phyloP scores from a whole-genome alignment of 1,284 basidiomycete genomes.

The Malassezia slooffiae region DNA sequence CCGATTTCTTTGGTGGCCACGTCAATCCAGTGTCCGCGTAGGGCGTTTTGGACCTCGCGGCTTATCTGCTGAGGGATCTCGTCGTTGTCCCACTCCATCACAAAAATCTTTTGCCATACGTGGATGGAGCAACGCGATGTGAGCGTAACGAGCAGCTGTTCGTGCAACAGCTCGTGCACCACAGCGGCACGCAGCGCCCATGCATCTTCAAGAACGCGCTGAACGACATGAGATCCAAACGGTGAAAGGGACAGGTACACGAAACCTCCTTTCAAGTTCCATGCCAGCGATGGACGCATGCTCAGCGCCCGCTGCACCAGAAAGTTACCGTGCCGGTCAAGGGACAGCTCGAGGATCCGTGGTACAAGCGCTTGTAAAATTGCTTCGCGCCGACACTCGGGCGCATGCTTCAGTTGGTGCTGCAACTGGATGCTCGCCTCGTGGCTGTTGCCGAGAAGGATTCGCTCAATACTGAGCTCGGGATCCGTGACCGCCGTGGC shows the following conservation, averaged over 20 bases:
- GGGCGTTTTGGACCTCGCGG: conserved; percentile 21
- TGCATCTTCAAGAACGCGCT: conserved; percentile 25
- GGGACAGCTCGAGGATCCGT: conserved; percentile 19
- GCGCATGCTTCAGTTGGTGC: conserved; percentile 30
- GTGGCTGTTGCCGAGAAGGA: conserved; percentile 21
- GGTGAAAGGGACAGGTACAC: conserved; percentile 31
- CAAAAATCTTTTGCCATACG: conserved; percentile 35
- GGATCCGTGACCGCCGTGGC: too few relatives aligned
- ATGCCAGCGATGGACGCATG: conserved; percentile 15
- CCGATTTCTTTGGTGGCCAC: conserved; percentile 36
- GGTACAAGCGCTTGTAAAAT: conserved; percentile 24
- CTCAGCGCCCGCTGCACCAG: conserved; percentile 29
- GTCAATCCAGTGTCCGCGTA: conserved; percentile 29
- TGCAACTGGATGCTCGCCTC: conserved; percentile 35
- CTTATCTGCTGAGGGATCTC: neutral
- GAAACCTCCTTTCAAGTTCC: conserved; percentile 22
- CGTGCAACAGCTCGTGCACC: conserved; percentile 28
- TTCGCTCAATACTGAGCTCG: too few relatives aligned
- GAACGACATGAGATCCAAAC: conserved; percentile 38
- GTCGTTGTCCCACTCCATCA: conserved; percentile 23
- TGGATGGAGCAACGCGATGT: conserved; percentile 33
- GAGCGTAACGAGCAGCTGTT: conserved; percentile 26
- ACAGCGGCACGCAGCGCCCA: conserved; percentile 18
- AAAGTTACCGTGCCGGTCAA: conserved; percentile 39
- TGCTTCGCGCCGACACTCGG: conserved; percentile 12